These are phyloP conservation scores for Quercus tomentella DNA, from an alignment of 331 rosid genomes.

Conservation along the genomic window DNA sequence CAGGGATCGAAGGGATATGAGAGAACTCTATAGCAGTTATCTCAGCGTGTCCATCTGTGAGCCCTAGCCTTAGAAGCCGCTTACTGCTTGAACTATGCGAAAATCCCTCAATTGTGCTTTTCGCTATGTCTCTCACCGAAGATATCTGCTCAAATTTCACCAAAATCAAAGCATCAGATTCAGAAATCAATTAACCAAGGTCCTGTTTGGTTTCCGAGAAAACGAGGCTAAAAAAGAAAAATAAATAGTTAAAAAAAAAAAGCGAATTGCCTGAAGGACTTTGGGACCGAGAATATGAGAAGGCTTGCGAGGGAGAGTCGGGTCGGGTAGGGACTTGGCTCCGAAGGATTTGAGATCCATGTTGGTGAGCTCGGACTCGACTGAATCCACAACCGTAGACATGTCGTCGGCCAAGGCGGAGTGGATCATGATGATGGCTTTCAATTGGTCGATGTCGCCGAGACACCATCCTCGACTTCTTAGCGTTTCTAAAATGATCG, in stretches of 20 bases:
- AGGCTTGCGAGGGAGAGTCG: constrained; percentile 48
- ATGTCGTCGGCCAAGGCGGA: constrained; percentile 54
- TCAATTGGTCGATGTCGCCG: constrained; percentile 42
- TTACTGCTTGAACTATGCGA: constrained; percentile 38
- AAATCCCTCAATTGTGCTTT: constrained; percentile 45
- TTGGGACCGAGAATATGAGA: constrained; percentile 70
- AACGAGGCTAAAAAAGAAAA: background rate
- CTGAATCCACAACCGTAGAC: constrained; percentile 33
- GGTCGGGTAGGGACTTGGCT: constrained; percentile 66
- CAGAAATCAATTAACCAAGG: background rate
- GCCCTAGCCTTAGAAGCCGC: constrained; percentile 62
- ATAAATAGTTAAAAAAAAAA: background rate
- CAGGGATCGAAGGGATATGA: constrained; percentile 54
- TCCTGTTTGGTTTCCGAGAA: background rate
- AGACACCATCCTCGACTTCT: constrained; percentile 66
- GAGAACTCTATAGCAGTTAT: constrained; percentile 74
- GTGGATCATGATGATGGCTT: constrained; percentile 51
- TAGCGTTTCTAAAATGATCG: constrained; percentile 62
- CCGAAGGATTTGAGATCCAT: constrained; percentile 64
- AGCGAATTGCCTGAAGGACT: constrained; percentile 67
- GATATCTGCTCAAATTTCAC: constrained; percentile 42
- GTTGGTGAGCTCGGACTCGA: constrained; percentile 75
- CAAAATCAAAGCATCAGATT: background rate
- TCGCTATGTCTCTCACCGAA: constrained; percentile 66
- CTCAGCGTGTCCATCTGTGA: constrained; percentile 79